Base-by-base conservation (phyloP, 2,329 filamentous ascomycete species). In the Nothopassalora personata region DNA sequence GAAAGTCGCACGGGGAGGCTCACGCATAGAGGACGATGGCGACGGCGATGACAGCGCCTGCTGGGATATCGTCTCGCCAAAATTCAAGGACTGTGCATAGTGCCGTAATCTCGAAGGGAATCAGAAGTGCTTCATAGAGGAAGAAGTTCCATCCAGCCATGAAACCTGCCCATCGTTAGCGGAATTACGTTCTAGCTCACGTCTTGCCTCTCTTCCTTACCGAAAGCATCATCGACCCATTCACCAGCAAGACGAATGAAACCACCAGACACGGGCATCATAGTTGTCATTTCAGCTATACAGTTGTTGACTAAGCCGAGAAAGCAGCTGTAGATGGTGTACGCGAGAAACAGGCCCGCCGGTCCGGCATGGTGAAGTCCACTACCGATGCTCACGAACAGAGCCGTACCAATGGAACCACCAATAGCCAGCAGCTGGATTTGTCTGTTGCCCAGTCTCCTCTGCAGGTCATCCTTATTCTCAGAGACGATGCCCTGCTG, bases 201-300 rank as follows among this genome's bases (percentile, higher is more conserved):
- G 3, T 28, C 5, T n/a, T 5, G 9, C 46, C 11, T 28, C 5
- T 13, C 10, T 33, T 11, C 34, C 54, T 50, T 30, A 50, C 53
- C 59, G 30, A 84, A 75, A 11, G 85, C 78, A 18, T 87, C 84
- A 69, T 87, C 85, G 13, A 83, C 83, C 83, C 84, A 88, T 64
- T 84, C 77, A 23, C 84, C 84, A 5, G 83, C 84, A 67, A 87
- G 77, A 59, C 85, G 83, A 63, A 87, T 81, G 68, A 86, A 87
- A 5, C 81, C 61, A 50, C 61, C 61, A 58, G 61, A 61, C n/a
- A 64, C 59, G n/a, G 61, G 61, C 59, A 59, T 59, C 49, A 57
- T 34, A 10, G 56, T 53, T 18, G 59, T 61, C 85, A 88, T 87
- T 70, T 88, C 85, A n/a, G 85, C 84, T 61, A 86, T 77, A 58